phyloP scores from a whole-genome alignment of 1,139 yeast genomes.

The Debaryomyces fabryi region DNA sequence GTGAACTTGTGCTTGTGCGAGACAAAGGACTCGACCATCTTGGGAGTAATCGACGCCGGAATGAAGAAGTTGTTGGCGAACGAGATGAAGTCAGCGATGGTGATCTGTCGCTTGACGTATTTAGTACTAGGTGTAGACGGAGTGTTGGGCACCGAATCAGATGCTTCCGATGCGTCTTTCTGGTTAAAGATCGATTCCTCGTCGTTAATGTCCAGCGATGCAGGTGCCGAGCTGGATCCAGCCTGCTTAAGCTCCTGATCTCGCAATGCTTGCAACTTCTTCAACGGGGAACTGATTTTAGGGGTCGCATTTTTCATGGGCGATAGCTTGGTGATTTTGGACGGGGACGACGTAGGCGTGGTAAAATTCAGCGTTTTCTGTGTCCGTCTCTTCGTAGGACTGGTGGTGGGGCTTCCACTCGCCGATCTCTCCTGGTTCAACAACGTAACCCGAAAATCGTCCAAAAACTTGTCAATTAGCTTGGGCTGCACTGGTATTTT shows the following conservation, averaged over 20 bases:
- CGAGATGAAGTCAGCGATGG: constrained; percentile 55
- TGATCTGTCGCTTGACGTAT: constrained; percentile 31
- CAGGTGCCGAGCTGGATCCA: constrained; percentile 4
- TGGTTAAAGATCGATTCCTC: constrained; percentile 39
- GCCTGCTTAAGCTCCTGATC: constrained; percentile 16
- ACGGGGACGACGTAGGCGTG: constrained; percentile 12
- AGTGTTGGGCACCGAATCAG: constrained; percentile 12
- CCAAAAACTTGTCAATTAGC: constrained; percentile 40
- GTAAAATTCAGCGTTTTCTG: constrained; percentile 15
- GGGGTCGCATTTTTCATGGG: constrained; percentile 18
- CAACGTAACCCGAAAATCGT: constrained; percentile 44
- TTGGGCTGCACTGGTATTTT: constrained; percentile 64
- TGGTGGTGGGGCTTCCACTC: constrained; percentile 32
- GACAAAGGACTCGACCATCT: constrained; percentile 53
- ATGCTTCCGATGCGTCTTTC: constrained; percentile 12
- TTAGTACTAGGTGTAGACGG: constrained; percentile 21
- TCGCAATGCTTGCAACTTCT: constrained; percentile 27
- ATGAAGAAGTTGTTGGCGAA: constrained; percentile 66
- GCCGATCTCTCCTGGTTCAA: constrained; percentile 34
- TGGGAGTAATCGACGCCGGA: constrained; percentile 54
- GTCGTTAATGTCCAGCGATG: constrained; percentile 17
- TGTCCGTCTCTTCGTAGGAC: constrained; percentile 16
- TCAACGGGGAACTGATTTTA: constrained; percentile 31
- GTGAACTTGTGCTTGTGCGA: constrained; percentile 53
- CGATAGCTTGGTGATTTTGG: constrained; percentile 7